A percentile compares a stretch with the other conserved stretches of the same genome.
phyloP scores from a whole-genome alignment of 2,329 filamentous ascomycete genomes.

The Colletotrichum sublineola region DNA sequence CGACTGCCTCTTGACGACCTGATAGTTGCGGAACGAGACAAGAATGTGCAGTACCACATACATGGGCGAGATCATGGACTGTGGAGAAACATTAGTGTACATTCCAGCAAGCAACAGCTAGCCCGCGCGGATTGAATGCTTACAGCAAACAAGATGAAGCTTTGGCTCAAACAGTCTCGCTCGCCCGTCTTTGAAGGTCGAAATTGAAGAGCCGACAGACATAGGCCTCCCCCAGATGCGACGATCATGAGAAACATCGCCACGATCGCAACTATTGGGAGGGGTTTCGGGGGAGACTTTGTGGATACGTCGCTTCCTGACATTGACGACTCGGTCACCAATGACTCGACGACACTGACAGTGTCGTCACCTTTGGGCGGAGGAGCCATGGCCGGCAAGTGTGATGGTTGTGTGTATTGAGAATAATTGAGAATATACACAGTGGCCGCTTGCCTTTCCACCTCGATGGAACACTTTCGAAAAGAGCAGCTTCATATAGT shows the following conservation, averaged over 20 bases:
- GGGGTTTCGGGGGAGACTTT: constrained; percentile 39
- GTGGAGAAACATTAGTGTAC: neutral
- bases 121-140: neutral
- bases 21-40: constrained; percentile 46
- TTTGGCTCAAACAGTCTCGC: constrained; percentile 41
- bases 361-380: constrained; percentile 34
- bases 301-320: constrained; percentile 40
- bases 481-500: constrained; percentile 26
- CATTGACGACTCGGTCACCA: constrained; percentile 42
- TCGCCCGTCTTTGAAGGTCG: constrained; percentile 28
- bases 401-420: neutral
- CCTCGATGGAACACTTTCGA: neutral
- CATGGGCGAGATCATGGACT: constrained; percentile 49
- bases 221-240: constrained; percentile 38
- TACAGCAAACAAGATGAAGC: constrained; percentile 43
- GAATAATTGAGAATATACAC: neutral
- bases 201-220: constrained; percentile 41
- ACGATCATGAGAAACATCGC: constrained; percentile 38
- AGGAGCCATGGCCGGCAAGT: constrained; percentile 27
- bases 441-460: neutral
- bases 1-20: constrained; percentile 44
- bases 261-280: constrained; percentile 33
- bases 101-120: neutral
- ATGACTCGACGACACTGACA: constrained; percentile 40
- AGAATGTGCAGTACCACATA: constrained; percentile 51